Evolutionary conservation across 1,139 yeast genomes (phyloP), one percentile per base, ranked within the genome.

Genomic region (Pichia kudriavzevii): DNA sequence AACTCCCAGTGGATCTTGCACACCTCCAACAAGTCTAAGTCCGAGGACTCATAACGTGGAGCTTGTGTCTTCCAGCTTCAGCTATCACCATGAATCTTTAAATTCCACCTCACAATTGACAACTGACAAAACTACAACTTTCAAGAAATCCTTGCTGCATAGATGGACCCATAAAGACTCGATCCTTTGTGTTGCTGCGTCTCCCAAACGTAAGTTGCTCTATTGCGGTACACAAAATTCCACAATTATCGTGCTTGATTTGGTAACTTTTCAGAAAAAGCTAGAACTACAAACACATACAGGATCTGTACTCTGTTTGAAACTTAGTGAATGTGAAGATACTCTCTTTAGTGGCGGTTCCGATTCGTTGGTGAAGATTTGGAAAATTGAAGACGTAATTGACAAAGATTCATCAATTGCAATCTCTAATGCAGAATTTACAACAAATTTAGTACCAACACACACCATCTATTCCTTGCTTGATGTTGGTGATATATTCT

Each of bases 211-310:
- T 39, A 65, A 71, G 28, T 60, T 78, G 28, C 51, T 91, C 13
- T 82, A 82, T 54, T 93, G 95, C 40, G 98, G 98, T n/a, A 84
- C 96, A 1, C 95, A 88, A 49, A 83, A 81, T 49, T 83, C 94
- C n/a, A 73, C 73, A 48, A 80, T 91, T 32, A 59, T 84, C 27
- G 77, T 84, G 1, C 79, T 71, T 50, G 88, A 84, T 49, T 62
- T 82, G 41, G 59, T 59, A n/a, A 75, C 80, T 1, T 88, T 72
- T 53, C 75, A 76, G 31, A 55, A 67, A 41, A 65, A 64, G 34
- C 62, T 60, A 26, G 64, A 64, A 22, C 52, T 72, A 10, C 58
- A 58, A 10, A 84, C 81, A 12, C 87, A 83, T 53, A 66, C 75
- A 0, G 56, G 59, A 1, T 77, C 94, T 14, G 83, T 91, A 6